Conservation (phyloP, 208 protist genomes). For the Leishmania gerbilli region DNA sequence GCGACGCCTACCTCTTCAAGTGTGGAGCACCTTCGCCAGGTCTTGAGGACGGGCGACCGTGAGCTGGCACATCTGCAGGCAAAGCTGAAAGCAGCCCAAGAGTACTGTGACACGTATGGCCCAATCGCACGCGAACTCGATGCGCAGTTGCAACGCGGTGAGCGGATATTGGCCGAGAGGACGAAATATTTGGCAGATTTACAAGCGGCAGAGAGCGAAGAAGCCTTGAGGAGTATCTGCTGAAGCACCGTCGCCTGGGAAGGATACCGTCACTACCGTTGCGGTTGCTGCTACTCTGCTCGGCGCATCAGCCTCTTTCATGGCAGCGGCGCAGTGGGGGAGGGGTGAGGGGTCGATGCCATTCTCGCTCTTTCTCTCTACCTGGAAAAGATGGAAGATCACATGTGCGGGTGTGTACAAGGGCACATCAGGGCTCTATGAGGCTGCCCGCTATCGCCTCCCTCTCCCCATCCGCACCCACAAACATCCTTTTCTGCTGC, state of each 20-base stretch:
- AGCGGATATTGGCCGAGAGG: constrained; percentile 14
- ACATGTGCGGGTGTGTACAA: neutral
- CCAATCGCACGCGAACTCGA: constrained; percentile 21
- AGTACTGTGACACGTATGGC: constrained; percentile 28
- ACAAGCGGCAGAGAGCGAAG: neutral
- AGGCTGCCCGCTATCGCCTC: neutral
- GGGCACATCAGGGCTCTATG: neutral
- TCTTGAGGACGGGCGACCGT: constrained; percentile 17
- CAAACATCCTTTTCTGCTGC: neutral
- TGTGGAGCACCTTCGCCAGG: constrained; percentile 20
- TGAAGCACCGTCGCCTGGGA: neutral
- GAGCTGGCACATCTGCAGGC: constrained; percentile 16
- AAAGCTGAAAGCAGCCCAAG: constrained; percentile 12
- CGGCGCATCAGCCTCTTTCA: neutral
- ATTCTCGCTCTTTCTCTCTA: neutral
- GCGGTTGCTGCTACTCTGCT: neutral
- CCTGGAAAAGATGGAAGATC: neutral
- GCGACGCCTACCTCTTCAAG: neutral
- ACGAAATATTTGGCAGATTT: constrained; percentile 10
- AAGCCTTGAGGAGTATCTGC: neutral
- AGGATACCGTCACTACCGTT: neutral
- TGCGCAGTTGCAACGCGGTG: constrained; percentile 20
- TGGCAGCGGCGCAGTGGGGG: neutral
- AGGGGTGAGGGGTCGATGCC: neutral
- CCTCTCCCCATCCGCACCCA: neutral